These are phyloP conservation scores for Diplocarpon mali DNA, from an alignment of 2,329 filamentous ascomycete species.

Conservation along the genomic window DNA sequence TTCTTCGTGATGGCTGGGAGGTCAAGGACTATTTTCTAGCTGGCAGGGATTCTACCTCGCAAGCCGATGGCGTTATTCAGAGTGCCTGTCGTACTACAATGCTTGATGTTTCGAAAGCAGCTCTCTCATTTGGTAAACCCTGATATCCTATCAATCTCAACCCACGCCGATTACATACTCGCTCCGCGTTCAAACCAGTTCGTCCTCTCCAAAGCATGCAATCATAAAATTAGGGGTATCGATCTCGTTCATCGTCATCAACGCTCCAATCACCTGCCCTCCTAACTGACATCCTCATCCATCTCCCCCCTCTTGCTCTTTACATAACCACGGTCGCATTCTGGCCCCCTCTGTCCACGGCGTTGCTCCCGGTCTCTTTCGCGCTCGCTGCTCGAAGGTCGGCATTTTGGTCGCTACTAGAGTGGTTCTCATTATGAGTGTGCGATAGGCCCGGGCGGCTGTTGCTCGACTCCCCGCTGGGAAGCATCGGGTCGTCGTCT, in stretches of 20 bases:
- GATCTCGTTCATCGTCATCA: background rate
- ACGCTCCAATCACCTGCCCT: slow-evolving; percentile 2
- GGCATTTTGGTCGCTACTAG: background rate
- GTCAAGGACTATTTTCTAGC: no score
- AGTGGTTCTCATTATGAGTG: slow-evolving; percentile 1
- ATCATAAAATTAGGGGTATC: background rate
- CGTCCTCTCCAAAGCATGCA: background rate
- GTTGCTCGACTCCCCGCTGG: slow-evolving; percentile 3
- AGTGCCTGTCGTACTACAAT: no score
- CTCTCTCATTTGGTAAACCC: background rate
- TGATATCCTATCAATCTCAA: background rate
- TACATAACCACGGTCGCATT: slow-evolving; percentile 1
- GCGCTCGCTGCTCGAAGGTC: slow-evolving; percentile 1
- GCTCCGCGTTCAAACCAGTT: background rate
- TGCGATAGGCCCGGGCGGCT: background rate
- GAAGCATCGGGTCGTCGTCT: slow-evolving; percentile 18
- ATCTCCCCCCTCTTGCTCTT: background rate
- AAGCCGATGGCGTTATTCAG: no score
- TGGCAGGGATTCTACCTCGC: no score
- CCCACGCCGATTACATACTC: background rate
- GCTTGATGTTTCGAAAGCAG: no score
- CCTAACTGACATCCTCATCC: slow-evolving; percentile 1
- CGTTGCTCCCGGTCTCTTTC: slow-evolving; percentile 1
- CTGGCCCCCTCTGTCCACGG: slow-evolving; percentile 3
- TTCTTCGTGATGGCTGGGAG: no score